A percentile compares a stretch with the other conserved stretches of the same genome.
Conservation (phyloP, 306 rosid genomes). For the Malus domestica region ASM211411v1 NC_041797.1:5570001-5570500, state of each 20-base stretch:
- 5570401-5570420: not conserved
- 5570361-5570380: not conserved
- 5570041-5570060: not conserved
- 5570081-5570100: not conserved
- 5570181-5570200: not conserved
- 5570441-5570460: not conserved
- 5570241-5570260: not conserved
- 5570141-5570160: not conserved
- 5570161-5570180: not conserved
- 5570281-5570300: too few relatives aligned
- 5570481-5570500: not conserved
- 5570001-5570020: not conserved
- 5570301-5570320: too few relatives aligned
- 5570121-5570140: not conserved
- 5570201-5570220: not conserved
- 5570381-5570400: too few relatives aligned
- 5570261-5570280: too few relatives aligned
- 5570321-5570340: too few relatives aligned
- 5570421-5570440: not conserved
- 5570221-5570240: not conserved
- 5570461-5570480: not conserved
- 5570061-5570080: not conserved
- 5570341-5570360: not conserved
- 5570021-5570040: not conserved
- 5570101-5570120: not conserved